phyloP scores from a whole-genome alignment of 1,284 basidiomycete species.

The Tilletia indica region DNA sequence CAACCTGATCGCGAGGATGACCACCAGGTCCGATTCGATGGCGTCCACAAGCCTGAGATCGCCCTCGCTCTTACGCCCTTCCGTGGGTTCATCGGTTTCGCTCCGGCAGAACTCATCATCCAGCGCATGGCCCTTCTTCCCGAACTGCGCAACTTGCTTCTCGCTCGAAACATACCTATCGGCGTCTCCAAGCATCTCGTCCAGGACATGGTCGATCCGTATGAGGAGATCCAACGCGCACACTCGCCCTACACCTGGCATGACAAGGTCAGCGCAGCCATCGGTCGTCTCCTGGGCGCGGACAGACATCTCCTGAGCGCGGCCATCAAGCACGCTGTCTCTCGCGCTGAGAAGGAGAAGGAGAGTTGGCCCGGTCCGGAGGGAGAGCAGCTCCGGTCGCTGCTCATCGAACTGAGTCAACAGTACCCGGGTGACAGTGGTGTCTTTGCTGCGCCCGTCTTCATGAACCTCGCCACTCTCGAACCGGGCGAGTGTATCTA shows the following conservation, averaged over 20 bases:
- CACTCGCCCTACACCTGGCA: conserved; percentile 2
- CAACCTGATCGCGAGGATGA: conserved; percentile 2
- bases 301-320: not conserved
- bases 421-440: conserved; percentile 17
- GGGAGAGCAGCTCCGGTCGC: not conserved
- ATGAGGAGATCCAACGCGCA: conserved; percentile 4
- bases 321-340: not conserved
- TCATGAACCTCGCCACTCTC: conserved; percentile 16
- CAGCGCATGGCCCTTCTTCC: conserved; percentile 5
- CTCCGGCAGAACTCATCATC: not conserved
- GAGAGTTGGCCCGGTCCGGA: not conserved
- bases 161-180: not conserved
- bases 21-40: conserved; percentile 17
- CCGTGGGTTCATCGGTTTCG: conserved; percentile 17
- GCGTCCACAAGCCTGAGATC: conserved; percentile 18
- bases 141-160: not conserved
- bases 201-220: not conserved
- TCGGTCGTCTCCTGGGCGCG: not conserved
- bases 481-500: conserved; percentile 16
- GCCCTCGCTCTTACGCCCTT: conserved; percentile 3
- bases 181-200: not conserved
- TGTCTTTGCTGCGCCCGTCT: conserved; percentile 3
- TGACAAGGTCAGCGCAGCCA: conserved; percentile 1
- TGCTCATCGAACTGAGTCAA: not conserved
- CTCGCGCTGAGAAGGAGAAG: not conserved